Evolutionary conservation across 2,329 filamentous ascomycete species (phyloP), one percentile per base, ranked within the genome.

Genomic region (Berkeleyomyces rouxiae): DNA sequence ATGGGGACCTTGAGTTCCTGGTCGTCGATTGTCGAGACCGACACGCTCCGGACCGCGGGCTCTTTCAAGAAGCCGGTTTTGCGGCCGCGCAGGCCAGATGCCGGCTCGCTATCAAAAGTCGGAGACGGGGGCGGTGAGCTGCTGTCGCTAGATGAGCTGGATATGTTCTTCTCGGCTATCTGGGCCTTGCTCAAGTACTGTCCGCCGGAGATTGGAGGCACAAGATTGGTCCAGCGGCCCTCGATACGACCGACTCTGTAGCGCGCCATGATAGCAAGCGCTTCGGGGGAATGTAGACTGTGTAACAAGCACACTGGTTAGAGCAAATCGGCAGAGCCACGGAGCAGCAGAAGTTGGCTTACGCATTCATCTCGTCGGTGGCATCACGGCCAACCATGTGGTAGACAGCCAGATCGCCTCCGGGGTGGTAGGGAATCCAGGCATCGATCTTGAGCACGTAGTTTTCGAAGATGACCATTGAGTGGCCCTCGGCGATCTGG

Each of bases 341-440:
- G 42, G 5, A 7, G 44, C 9, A 42, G 58, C 61, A 46, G 36
- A 3, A 44, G 31, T 31, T 59, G 55, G 78, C 86, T 59, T 80
- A 96, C 89, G 86, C 88, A 72, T 86, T 89, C 66, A 97, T 85
- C 74, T 97, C 93, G 72, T 96, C 91, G 9, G 92, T 96, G 59
- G 90, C 92, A 82, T 96, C 90, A 74, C 87, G 83, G 66, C 90
- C 90, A 65, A 97, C 82, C 90, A 96, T 93, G 71, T 99, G 93
- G 71, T 83, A 78, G 67, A 99, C 95, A 62, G 92, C 82, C 74
- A 90, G 93, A 69, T 92, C 85, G 68, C 93, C 93, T 63, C 93
- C 93, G 10, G 93, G 93, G 70, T 97, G 93, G 70, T 88, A 96
- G 61, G 83, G 83, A 61, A 95, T 76, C 89, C 90, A 99, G 46